These are phyloP conservation scores for Alternaria gaisen DNA, from an alignment of 2,329 filamentous ascomycete species.

Conservation along the genomic window DNA sequence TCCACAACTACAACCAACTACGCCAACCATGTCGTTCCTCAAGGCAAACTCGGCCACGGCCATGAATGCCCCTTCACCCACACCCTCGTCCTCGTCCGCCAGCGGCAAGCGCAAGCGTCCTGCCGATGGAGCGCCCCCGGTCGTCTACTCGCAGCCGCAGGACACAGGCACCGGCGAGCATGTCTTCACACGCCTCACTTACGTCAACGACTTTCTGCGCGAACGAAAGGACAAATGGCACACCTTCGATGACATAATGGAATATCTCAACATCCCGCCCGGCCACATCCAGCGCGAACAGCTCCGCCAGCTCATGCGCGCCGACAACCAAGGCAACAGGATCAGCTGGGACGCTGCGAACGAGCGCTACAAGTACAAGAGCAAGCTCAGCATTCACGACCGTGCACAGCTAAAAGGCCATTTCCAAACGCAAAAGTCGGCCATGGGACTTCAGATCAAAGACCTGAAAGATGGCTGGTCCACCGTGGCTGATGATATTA, in stretches of 20 bases:
- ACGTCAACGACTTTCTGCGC: constrained; percentile 71
- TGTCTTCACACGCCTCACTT: constrained; percentile 87
- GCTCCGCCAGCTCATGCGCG: constrained; percentile 73
- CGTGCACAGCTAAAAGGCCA: constrained; percentile 80
- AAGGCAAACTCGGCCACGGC: constrained; percentile 38
- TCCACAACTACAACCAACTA: not conserved
- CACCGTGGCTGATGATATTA: constrained; percentile 80
- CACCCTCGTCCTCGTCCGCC: constrained; percentile 56
- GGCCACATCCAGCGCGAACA: constrained; percentile 63
- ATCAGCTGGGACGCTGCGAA: constrained; percentile 65
- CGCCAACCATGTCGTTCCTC: constrained; percentile 47
- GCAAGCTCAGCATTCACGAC: constrained; percentile 82
- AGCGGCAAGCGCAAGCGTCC: constrained; percentile 67
- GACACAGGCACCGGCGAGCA: constrained; percentile 79
- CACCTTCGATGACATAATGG: constrained; percentile 77
- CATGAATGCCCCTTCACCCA: constrained; percentile 68
- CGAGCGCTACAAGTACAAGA: constrained; percentile 83
- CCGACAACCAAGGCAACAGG: constrained; percentile 65
- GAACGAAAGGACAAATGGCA: constrained; percentile 71
- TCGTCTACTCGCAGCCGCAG: constrained; percentile 77
- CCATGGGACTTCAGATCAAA: constrained; percentile 82
- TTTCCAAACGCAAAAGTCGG: constrained; percentile 82
- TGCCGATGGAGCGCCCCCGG: constrained; percentile 54
- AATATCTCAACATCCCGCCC: constrained; percentile 77
- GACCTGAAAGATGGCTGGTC: constrained; percentile 97